phyloP scores from a whole-genome alignment of 176 grass and related monocot genomes.

The Oryza rufipogon region DNA sequence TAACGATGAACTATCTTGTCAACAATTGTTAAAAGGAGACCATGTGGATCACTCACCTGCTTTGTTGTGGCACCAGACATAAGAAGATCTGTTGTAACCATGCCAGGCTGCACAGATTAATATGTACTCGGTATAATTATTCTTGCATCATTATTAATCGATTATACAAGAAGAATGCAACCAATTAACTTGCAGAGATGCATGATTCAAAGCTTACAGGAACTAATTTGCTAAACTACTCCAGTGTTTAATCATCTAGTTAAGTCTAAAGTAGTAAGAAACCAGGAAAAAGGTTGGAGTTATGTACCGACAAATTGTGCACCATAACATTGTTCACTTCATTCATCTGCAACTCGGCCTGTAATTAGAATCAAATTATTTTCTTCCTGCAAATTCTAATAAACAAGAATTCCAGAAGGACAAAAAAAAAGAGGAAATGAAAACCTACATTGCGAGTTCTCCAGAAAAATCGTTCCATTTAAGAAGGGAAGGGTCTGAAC shows the following conservation, averaged over 20 bases:
- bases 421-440: neutral
- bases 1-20: slow-evolving; percentile 28
- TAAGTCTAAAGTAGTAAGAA: slow-evolving; percentile 23
- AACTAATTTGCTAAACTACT: slow-evolving; percentile 35
- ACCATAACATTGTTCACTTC: slow-evolving; percentile 99
- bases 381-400: slow-evolving; percentile 24
- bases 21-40: slow-evolving; percentile 24
- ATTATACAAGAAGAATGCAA: slow-evolving; percentile 11
- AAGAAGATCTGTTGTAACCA: slow-evolving; percentile 99
- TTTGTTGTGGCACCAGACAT: slow-evolving; percentile 98
- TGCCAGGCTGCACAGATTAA: slow-evolving; percentile 85
- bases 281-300: slow-evolving; percentile 15
- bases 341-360: slow-evolving; percentile 99
- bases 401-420: slow-evolving; percentile 16
- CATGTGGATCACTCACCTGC: slow-evolving; percentile 58
- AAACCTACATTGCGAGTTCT: neutral
- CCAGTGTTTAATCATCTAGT: neutral
- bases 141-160: slow-evolving; percentile 21
- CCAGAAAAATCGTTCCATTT: slow-evolving; percentile 7
- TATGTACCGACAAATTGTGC: slow-evolving; percentile 88
- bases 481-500: slow-evolving; percentile 15
- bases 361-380: slow-evolving; percentile 48
- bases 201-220: slow-evolving; percentile 22
- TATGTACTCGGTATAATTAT: slow-evolving; percentile 16
- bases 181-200: neutral